Percentiles rank a stretch among this genome's conserved stretches.
Evolutionary conservation across 441 rosid species (phyloP).

Genomic region (Pelargonium myrrhifolium): DNA sequence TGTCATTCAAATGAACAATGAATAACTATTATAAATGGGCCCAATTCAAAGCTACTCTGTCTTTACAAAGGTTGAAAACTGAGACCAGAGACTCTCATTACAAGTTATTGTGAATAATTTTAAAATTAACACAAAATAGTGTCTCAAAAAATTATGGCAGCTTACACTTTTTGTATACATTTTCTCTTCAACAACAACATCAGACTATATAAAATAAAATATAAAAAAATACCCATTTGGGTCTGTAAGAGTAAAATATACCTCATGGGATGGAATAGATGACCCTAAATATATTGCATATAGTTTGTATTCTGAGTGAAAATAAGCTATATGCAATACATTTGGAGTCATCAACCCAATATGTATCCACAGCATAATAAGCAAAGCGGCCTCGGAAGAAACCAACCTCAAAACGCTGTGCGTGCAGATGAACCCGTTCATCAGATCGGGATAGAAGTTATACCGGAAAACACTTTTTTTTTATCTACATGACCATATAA

Average conservation of each 20-base stretch:
- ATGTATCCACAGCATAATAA: not conserved
- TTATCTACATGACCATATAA: slow-evolving; percentile 13
- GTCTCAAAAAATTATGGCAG: not conserved
- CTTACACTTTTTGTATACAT: not conserved
- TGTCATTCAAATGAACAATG: no score
- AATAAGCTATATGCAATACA: not conserved
- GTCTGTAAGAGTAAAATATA: no score
- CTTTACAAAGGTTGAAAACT: no score
- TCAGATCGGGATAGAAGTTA: slow-evolving; percentile 14
- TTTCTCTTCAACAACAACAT: not conserved
- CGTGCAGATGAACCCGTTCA: slow-evolving; percentile 19
- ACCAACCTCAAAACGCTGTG: not conserved
- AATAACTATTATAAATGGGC: no score
- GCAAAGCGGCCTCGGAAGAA: not conserved
- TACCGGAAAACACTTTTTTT: slow-evolving; percentile 14
- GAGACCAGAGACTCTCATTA: no score
- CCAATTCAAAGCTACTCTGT: no score
- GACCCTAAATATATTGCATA: no score
- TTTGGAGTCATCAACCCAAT: no score
- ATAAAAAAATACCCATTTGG: not conserved
- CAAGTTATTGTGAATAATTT: no score
- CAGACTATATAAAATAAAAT: not conserved
- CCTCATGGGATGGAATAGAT: no score
- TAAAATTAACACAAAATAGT: no score
- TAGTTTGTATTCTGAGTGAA: not conserved